Percentiles rank a stretch among this genome's conserved stretches.
phyloP scores from a whole-genome alignment of 257 asterid genomes.

The Forsythia suspensa region DNA sequence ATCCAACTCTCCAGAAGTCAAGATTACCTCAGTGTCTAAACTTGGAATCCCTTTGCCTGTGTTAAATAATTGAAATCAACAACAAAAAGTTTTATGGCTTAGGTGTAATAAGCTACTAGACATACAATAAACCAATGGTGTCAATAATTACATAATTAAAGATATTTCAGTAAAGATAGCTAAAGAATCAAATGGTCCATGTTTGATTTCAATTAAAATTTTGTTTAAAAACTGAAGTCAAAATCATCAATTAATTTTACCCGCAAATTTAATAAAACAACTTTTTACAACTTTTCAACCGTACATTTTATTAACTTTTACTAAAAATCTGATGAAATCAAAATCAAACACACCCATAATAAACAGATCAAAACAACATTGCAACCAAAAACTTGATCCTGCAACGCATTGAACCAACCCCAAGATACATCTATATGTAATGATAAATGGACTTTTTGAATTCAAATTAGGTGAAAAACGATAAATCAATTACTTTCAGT shows the following conservation, averaged over 20 bases:
- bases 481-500: neutral
- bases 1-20: neutral
- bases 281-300: no score
- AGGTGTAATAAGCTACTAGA: neutral
- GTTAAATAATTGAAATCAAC: neutral
- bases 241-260: no score
- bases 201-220: no score
- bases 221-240: no score
- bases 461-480: neutral
- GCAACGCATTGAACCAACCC: neutral
- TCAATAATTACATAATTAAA: neutral
- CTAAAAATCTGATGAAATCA: no score
- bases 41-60: neutral
- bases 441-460: neutral
- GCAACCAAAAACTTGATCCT: neutral
- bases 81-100: neutral
- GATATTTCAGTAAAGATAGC: neutral
- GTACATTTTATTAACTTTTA: no score
- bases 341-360: neutral
- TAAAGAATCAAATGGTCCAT: neutral
- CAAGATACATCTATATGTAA: neutral
- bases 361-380: neutral
- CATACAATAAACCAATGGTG: neutral
- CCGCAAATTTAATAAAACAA: no score
- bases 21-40: neutral